A percentile compares a stretch with the other conserved stretches of the same genome.
Conservation (phyloP, 108 stramenopile genomes). For the Skeletonema tropicum region DNA sequence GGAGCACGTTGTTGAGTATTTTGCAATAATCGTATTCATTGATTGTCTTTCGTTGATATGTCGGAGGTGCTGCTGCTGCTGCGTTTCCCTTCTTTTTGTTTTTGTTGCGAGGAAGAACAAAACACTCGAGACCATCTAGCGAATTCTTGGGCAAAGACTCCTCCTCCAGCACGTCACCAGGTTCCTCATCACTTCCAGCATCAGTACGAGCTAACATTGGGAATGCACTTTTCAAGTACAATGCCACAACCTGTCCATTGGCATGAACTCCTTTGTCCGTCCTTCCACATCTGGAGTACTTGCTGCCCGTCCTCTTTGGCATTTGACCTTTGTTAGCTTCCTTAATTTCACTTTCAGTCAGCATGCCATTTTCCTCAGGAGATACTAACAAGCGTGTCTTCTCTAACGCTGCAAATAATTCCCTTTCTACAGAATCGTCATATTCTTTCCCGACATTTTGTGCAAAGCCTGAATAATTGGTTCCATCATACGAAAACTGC, state of each 20-base stretch:
- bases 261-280: slow-evolving; percentile 88
- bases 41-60: slow-evolving; percentile 46
- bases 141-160: slow-evolving; percentile 74
- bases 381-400: slow-evolving; percentile 70
- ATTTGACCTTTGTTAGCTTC: slow-evolving; percentile 11
- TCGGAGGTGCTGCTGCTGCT: slow-evolving; percentile 1
- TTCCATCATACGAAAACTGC: slow-evolving; percentile 90
- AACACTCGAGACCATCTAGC: slow-evolving; percentile 49
- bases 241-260: slow-evolving; percentile 78
- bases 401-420: slow-evolving; percentile 84
- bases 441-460: slow-evolving; percentile 69
- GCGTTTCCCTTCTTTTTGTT: slow-evolving; percentile 16
- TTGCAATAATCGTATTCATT: slow-evolving; percentile 90
- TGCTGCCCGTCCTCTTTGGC: slow-evolving; percentile 33
- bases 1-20: slow-evolving; percentile 94
- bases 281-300: slow-evolving; percentile 94
- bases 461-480: slow-evolving; percentile 81
- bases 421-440: slow-evolving; percentile 86
- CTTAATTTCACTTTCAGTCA: not conserved
- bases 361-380: slow-evolving; percentile 36
- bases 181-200: slow-evolving; percentile 35
- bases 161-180: slow-evolving; percentile 44
- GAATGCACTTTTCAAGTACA: slow-evolving; percentile 85
- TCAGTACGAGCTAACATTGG: slow-evolving; percentile 46
- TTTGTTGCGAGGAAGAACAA: slow-evolving; percentile 52